Conservation (phyloP, 306 rosid genomes). For the Fragaria ananassa region DNA sequence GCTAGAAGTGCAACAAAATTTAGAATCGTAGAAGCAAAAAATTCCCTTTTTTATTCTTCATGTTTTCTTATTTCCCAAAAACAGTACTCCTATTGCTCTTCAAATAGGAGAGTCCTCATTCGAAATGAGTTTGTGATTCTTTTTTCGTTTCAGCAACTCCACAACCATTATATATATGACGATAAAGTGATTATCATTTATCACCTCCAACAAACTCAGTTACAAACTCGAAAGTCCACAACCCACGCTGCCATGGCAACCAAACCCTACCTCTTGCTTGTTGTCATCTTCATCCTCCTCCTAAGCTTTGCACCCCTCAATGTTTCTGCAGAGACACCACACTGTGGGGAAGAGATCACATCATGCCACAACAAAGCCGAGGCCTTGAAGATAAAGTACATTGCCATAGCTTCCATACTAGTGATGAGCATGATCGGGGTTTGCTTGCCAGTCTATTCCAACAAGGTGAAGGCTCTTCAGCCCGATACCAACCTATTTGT, state of each 20-base stretch:
- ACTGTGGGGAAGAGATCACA: constrained; percentile 3
- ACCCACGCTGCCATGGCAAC: background rate
- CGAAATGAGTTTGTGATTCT: too few relatives aligned
- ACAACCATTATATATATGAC: background rate
- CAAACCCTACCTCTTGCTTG: background rate
- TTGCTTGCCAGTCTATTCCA: constrained; percentile 37
- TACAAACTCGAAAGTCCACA: background rate
- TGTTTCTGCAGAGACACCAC: background rate
- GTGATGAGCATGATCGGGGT: constrained; percentile 46
- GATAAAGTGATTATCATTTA: too few relatives aligned
- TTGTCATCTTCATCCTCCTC: constrained; percentile 5
- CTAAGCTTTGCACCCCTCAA: background rate
- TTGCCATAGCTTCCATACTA: constrained; percentile 46
- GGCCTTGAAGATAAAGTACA: constrained; percentile 40
- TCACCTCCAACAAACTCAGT: background rate
- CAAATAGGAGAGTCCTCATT: too few relatives aligned
- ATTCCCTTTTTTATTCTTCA: too few relatives aligned
- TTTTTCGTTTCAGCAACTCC: too few relatives aligned
- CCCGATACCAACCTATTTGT: constrained; percentile 45
- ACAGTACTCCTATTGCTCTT: too few relatives aligned
- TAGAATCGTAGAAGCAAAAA: too few relatives aligned
- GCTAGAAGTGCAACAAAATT: too few relatives aligned
- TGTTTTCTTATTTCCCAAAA: too few relatives aligned
- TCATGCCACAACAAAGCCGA: constrained; percentile 38
- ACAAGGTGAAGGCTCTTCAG: constrained; percentile 32